Conservation (phyloP, 108 stramenopile species). For the Cyclotella sp. region DNA sequence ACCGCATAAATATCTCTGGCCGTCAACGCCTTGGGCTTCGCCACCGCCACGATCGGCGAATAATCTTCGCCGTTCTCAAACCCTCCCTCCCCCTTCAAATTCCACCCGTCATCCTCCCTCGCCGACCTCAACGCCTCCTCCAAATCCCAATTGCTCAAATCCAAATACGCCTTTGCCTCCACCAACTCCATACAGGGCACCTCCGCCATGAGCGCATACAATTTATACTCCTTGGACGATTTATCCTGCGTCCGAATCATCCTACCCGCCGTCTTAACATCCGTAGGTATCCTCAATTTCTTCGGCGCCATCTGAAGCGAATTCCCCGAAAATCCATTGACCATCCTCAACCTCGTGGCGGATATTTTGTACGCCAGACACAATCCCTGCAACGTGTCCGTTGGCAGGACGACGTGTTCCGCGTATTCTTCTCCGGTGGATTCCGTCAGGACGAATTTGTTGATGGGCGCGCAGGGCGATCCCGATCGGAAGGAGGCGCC, state of each 20-base stretch:
- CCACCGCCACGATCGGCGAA: constrained; percentile 16
- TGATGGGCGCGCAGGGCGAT: constrained; percentile 37
- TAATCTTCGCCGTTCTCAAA: not conserved
- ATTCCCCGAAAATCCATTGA: constrained; percentile 83
- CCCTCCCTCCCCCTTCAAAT: constrained; percentile 18
- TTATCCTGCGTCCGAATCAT: constrained; percentile 83
- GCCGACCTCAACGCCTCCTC: constrained; percentile 71
- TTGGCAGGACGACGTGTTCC: constrained; percentile 82
- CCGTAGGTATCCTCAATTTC: constrained; percentile 76
- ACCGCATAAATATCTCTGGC: constrained; percentile 37
- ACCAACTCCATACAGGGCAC: constrained; percentile 57
- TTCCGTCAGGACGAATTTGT: constrained; percentile 51
- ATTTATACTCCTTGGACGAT: constrained; percentile 81
- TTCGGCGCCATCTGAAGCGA: constrained; percentile 78
- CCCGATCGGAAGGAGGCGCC: constrained; percentile 27
- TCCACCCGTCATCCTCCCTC: constrained; percentile 82
- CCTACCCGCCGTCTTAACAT: constrained; percentile 25
- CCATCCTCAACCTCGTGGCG: constrained; percentile 66
- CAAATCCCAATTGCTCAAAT: constrained; percentile 83
- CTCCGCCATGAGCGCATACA: constrained; percentile 80
- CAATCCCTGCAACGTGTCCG: constrained; percentile 88
- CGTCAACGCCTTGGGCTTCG: constrained; percentile 49
- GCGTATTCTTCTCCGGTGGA: constrained; percentile 45
- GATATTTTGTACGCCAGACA: constrained; percentile 85
- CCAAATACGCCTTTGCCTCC: constrained; percentile 79